Base-by-base conservation (phyloP, 306 rosid species). In the Biancaea sappan region DNA sequence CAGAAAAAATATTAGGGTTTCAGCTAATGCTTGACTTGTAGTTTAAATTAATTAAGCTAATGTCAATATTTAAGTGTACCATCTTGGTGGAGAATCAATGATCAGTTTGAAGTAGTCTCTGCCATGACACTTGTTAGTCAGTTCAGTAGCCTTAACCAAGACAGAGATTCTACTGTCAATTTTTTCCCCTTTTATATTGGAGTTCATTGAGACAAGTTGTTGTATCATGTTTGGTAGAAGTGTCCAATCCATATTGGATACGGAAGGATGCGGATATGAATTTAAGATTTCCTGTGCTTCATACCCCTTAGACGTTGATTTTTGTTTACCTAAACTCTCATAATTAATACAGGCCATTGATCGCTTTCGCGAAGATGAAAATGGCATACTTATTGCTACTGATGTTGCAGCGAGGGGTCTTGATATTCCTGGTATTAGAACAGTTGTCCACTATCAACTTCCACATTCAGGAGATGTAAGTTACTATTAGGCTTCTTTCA, bases 391-490 rank as follows among this genome's bases (percentile, higher is more conserved):
- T 74, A 79, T 94, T 81, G 99, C 97, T 62, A 94, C 96, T 31
- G 99, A 92, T 76, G 90, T 90, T 59, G 96, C 95, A 64, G 99
- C 99, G 10, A 88, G 99, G 78, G 97, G 97, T 74, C 94, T 94
- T 21, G 99, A 92, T 85, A 87, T 94, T 80, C 89, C 95, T 34
- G 95, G 92, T 81, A 85, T 94, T 85, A 84, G 87, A 80, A 90
- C 97, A 65, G 93, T 94, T 90, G 84, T 94, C 80, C 99, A 94
- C 88, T 94, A 94, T 80, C 99, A 94, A 83, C 96, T 94, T 79
- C 99, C 99, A 56, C 99, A 94, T 88, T 90, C 96, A 21, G 97
- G 97, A 19, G 99, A 92, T 71, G 99, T 90, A 66, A 71, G 88
- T 65, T 11, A 63, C 72, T 57, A 62, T 72, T 13, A 44, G 66